These are phyloP conservation scores for Dendrobium chrysotoxum DNA, from an alignment of 106 monocot genomes.

Conservation along the genomic window DNA sequence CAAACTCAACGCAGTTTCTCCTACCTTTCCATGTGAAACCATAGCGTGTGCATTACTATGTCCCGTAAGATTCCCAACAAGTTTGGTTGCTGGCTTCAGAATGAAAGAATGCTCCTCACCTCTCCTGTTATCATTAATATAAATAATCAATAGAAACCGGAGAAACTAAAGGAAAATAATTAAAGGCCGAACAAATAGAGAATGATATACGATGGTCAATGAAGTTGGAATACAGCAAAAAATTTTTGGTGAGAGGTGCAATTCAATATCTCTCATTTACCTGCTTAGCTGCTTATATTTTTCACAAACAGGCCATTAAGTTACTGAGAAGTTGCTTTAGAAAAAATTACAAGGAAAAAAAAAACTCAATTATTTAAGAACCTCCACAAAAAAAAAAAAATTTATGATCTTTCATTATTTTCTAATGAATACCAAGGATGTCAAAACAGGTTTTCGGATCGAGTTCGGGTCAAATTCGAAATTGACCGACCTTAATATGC, in stretches of 20 bases:
- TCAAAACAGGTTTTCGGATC: not conserved
- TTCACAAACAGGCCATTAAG: not conserved
- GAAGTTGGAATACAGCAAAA: not conserved
- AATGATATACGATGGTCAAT: not conserved
- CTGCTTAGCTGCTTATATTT: not conserved
- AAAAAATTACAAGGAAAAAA: not conserved
- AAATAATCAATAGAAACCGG: not conserved
- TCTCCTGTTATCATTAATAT: slow-evolving; percentile 39
- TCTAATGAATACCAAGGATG: not conserved
- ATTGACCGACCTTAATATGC: too few species aligned
- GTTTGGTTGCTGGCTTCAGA: slow-evolving; percentile 52
- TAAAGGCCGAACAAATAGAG: not conserved
- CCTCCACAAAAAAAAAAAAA: not conserved
- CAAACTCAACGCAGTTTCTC: slow-evolving; percentile 20
- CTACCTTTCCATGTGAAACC: slow-evolving; percentile 10
- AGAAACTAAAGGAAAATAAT: not conserved
- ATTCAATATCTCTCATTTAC: not conserved
- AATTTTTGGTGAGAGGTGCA: not conserved
- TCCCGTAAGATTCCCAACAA: slow-evolving; percentile 28
- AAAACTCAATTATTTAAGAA: not conserved
- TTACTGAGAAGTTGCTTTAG: not conserved
- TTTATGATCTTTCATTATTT: not conserved
- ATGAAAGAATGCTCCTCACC: slow-evolving; percentile 97
- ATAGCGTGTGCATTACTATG: slow-evolving; percentile 18
- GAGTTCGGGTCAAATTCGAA: too few species aligned